These are phyloP conservation scores for Calophaca sinica DNA, from an alignment of 306 rosid genomes.

Conservation along the genomic window DNA sequence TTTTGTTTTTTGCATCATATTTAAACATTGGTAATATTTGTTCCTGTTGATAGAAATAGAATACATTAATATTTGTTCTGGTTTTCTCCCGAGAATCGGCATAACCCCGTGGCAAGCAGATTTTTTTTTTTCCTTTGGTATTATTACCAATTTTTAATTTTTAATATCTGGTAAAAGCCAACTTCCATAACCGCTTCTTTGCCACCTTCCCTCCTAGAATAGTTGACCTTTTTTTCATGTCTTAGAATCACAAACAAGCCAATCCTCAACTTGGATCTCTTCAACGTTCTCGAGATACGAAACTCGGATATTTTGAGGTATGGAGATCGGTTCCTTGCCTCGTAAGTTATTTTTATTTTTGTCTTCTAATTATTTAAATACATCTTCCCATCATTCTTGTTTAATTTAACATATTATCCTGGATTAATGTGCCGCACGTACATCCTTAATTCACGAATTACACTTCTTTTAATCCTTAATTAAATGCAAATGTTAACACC, in stretches of 20 bases:
- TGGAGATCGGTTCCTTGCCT: constrained; percentile 28
- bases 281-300: constrained; percentile 35
- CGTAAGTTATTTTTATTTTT: not conserved
- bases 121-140: not conserved
- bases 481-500: constrained; percentile 35
- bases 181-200: constrained; percentile 47
- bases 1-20: too few species aligned
- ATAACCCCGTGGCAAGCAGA: constrained; percentile 1
- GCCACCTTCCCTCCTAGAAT: constrained; percentile 40
- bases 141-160: constrained; percentile 10
- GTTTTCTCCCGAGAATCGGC: constrained; percentile 22
- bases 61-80: not conserved
- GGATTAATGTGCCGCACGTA: constrained; percentile 37
- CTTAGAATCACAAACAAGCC: constrained; percentile 36
- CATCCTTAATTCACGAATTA: constrained; percentile 32
- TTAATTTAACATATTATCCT: constrained; percentile 14
- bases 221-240: constrained; percentile 35
- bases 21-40: too few species aligned
- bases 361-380: too few species aligned
- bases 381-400: not conserved
- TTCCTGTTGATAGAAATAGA: too few species aligned
- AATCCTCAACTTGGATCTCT: constrained; percentile 32
- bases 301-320: constrained; percentile 35
- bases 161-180: constrained; percentile 20
- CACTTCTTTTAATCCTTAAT: not conserved